A percentile compares a stretch with the other conserved stretches of the same genome.
These are phyloP conservation scores for Poronia punctata DNA, from an alignment of 495 filamentous ascomycete species.

Conservation along the genomic window DNA sequence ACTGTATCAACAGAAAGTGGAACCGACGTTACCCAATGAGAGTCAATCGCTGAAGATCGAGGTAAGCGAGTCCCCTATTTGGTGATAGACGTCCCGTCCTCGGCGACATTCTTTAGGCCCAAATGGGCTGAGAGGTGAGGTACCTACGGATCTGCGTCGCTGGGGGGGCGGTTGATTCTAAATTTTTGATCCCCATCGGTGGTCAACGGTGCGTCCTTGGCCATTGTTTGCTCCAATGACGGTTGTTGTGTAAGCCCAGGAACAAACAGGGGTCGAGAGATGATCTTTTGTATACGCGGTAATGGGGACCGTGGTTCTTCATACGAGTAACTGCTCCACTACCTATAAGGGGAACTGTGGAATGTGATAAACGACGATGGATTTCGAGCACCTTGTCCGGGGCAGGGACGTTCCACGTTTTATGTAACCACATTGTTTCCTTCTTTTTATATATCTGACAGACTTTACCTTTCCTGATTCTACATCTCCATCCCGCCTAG, in stretches of 20 bases:
- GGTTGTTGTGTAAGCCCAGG: background rate
- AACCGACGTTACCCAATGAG: too few relatives aligned
- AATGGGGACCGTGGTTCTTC: background rate
- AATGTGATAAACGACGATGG: conserved; percentile 3
- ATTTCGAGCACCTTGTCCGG: too few relatives aligned
- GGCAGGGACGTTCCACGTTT: too few relatives aligned
- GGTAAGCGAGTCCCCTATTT: too few relatives aligned
- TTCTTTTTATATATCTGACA: too few relatives aligned
- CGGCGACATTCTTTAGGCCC: too few relatives aligned
- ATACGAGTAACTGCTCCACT: conserved; percentile 6
- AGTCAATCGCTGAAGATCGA: too few relatives aligned
- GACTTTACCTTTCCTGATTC: background rate
- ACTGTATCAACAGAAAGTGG: too few relatives aligned
- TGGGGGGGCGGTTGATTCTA: background rate
- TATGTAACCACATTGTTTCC: too few relatives aligned
- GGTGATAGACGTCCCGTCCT: too few relatives aligned
- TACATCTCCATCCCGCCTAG: background rate
- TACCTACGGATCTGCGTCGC: background rate
- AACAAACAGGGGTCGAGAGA: conserved; percentile 1
- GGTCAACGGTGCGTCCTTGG: conserved; percentile 1
- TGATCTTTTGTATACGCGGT: conserved; percentile 1
- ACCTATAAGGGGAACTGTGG: background rate
- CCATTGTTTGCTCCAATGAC: conserved; percentile 2
- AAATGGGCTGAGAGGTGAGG: too few relatives aligned
- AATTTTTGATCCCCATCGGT: background rate